phyloP scores from a whole-genome alignment of 306 rosid genomes.

The Delonix regia region DNA sequence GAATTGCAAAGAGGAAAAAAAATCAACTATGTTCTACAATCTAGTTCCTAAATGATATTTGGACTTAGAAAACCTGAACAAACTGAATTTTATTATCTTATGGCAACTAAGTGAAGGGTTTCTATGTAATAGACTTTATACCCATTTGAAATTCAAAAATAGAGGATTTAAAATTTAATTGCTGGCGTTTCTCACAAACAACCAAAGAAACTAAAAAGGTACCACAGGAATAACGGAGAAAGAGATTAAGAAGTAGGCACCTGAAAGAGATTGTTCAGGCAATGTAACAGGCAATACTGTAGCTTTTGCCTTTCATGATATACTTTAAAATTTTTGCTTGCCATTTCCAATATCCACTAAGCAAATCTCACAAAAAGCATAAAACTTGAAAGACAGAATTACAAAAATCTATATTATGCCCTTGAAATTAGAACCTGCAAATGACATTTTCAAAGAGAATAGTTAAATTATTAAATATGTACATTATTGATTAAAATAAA shows the following conservation, averaged over 20 bases:
- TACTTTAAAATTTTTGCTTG: slow-evolving; percentile 47
- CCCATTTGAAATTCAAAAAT: slow-evolving; percentile 29
- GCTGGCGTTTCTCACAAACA: background rate
- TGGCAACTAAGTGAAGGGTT: slow-evolving; percentile 7
- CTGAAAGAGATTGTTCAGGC: slow-evolving; percentile 93
- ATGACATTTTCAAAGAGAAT: background rate
- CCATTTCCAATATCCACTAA: slow-evolving; percentile 44
- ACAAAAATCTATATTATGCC: background rate
- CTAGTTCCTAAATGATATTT: background rate
- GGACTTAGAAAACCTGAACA: background rate
- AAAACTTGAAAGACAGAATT: background rate
- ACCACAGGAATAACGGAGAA: background rate
- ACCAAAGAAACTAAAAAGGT: slow-evolving; percentile 4
- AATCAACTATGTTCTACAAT: background rate
- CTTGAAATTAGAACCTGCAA: background rate
- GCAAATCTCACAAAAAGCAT: background rate
- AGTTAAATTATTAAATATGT: background rate
- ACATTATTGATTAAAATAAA: background rate
- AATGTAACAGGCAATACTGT: slow-evolving; percentile 84
- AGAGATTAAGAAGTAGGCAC: slow-evolving; percentile 40
- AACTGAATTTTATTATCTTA: background rate
- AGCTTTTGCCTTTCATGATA: slow-evolving; percentile 86
- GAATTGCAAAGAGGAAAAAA: background rate
- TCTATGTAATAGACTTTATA: background rate
- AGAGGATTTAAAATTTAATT: background rate